These are phyloP conservation scores for Trichomonas tenax DNA, from an alignment of 208 protist species.

Conservation along the genomic window DNA sequence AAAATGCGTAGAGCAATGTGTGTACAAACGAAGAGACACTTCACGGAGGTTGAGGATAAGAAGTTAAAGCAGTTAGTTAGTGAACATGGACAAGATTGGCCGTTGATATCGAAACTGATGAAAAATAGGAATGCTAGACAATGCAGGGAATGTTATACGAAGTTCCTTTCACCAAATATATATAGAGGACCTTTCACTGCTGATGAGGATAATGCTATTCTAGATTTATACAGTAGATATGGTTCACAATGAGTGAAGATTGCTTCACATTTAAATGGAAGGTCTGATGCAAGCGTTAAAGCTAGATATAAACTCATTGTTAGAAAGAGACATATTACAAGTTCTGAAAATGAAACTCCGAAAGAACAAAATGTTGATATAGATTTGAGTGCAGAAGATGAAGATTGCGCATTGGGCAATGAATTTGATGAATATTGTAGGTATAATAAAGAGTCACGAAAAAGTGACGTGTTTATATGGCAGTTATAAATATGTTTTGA, in stretches of 20 bases:
- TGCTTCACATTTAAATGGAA: neutral
- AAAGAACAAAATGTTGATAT: too few relatives aligned
- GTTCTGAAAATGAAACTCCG: too few relatives aligned
- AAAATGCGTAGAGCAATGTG: too few relatives aligned
- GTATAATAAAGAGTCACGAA: too few relatives aligned
- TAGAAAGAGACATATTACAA: too few relatives aligned
- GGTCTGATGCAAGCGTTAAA: neutral
- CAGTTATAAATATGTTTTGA: too few relatives aligned
- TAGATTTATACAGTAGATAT: neutral
- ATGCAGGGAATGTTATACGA: neutral
- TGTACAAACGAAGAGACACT: neutral
- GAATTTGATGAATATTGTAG: too few relatives aligned
- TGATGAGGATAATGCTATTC: neutral
- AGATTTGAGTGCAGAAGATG: too few relatives aligned
- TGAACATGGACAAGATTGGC: neutral
- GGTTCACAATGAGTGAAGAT: neutral
- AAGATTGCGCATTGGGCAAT: too few relatives aligned
- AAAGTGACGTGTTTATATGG: too few relatives aligned
- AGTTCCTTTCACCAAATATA: neutral
- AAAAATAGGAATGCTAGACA: neutral
- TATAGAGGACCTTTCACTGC: neutral
- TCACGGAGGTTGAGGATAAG: neutral
- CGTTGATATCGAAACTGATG: neutral
- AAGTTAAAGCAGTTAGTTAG: neutral
- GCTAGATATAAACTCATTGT: neutral